Percentiles rank a stretch among this genome's conserved stretches.
Conservation (phyloP, 179 eudicot species). For the Silene noctiflora region DNA sequence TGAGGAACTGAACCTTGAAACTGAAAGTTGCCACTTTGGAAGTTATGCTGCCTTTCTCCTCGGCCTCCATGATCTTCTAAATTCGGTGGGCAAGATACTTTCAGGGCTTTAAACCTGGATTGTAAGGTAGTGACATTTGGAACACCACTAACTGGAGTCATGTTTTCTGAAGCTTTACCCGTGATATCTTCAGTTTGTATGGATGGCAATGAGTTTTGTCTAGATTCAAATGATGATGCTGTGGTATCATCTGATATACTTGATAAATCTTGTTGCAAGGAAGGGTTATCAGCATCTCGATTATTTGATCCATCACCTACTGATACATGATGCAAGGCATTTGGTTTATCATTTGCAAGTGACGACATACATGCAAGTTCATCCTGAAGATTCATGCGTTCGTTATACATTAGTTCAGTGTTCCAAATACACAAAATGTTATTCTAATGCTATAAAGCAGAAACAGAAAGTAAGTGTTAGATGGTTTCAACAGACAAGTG, state of each 20-base stretch:
- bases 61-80: slow-evolving; percentile 36
- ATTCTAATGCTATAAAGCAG: not conserved
- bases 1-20: slow-evolving; percentile 37
- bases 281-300: slow-evolving; percentile 28
- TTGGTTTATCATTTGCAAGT: slow-evolving; percentile 32
- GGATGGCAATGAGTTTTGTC: slow-evolving; percentile 28
- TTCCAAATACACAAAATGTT: not conserved
- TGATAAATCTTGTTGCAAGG: slow-evolving; percentile 32
- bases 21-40: slow-evolving; percentile 31
- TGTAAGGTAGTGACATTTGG: slow-evolving; percentile 33
- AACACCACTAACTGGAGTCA: slow-evolving; percentile 24
- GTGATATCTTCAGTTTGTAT: slow-evolving; percentile 29
- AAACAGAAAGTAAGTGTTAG: not conserved
- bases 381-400: slow-evolving; percentile 33
- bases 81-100: slow-evolving; percentile 35
- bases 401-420: slow-evolving; percentile 15
- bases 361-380: slow-evolving; percentile 37
- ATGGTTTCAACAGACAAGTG: slow-evolving; percentile 5
- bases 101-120: slow-evolving; percentile 37
- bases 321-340: slow-evolving; percentile 30
- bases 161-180: slow-evolving; percentile 24
- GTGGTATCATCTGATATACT: slow-evolving; percentile 24
- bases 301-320: slow-evolving; percentile 34
- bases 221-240: slow-evolving; percentile 29
- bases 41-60: slow-evolving; percentile 28